phyloP scores from a whole-genome alignment of 805 yeast genomes.

The Yarrowia yakushimensis region DNA sequence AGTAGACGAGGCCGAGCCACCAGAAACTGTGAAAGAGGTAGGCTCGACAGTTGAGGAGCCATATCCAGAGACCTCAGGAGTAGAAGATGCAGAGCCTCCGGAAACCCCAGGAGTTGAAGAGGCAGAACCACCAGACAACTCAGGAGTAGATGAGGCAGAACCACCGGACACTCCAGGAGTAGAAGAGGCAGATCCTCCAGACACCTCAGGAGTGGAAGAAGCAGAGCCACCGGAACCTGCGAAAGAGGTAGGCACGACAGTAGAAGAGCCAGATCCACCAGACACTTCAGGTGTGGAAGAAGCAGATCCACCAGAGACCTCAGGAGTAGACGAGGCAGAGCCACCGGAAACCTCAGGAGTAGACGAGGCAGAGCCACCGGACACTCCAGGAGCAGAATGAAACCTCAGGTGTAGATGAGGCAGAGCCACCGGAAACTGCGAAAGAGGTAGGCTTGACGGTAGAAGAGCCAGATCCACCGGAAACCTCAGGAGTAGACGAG shows the following conservation, averaged over 20 bases:
- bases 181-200: too few relatives aligned
- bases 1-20: neutral
- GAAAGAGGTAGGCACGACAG: neutral
- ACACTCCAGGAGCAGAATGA: too few relatives aligned
- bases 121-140: neutral
- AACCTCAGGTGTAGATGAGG: neutral
- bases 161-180: neutral
- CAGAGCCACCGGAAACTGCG: neutral
- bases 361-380: neutral
- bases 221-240: too few relatives aligned
- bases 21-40: neutral
- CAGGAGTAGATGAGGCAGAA: neutral
- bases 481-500: too few relatives aligned
- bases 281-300: neutral
- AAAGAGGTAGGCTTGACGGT: neutral
- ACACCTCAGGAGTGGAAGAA: neutral
- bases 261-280: neutral
- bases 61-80: too few relatives aligned
- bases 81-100: neutral
- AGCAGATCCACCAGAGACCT: neutral
- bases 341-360: neutral
- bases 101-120: neutral
- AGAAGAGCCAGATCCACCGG: too few relatives aligned
- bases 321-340: neutral
- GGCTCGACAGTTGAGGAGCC: neutral